phyloP scores from a whole-genome alignment of 2,329 filamentous ascomycete genomes.

The Trichoderma koningiopsis region DNA sequence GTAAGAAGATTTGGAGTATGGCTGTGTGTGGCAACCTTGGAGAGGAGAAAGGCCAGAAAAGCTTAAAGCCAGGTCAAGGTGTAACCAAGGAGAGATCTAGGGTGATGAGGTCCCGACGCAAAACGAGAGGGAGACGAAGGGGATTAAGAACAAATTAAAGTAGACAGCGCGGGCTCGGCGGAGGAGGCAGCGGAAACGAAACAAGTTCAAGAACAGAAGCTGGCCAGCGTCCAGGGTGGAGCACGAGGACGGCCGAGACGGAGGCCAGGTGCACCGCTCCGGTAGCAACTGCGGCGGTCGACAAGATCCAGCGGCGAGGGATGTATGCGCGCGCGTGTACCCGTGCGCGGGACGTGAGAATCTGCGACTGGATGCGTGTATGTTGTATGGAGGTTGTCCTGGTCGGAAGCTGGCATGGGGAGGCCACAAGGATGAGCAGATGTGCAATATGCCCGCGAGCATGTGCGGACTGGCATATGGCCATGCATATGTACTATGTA shows the following conservation, averaged over 20 bases:
- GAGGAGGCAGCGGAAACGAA: conserved; percentile 23
- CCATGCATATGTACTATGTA: conserved; percentile 15
- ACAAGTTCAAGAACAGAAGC: conserved; percentile 24
- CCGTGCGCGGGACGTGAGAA: conserved; percentile 24
- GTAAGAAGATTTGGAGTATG: conserved; percentile 16
- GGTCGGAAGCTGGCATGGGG: conserved; percentile 22
- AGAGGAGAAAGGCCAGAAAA: conserved; percentile 4
- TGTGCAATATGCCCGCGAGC: conserved; percentile 7
- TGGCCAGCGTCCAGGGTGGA: conserved; percentile 22
- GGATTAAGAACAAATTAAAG: conserved; percentile 27
- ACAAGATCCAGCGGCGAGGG: conserved; percentile 21
- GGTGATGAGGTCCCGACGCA: conserved; percentile 46
- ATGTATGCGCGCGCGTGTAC: conserved; percentile 23
- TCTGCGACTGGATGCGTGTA: conserved; percentile 10
- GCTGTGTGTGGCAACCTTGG: conserved; percentile 15
- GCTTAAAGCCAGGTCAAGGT: background rate
- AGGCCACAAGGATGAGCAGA: conserved; percentile 9
- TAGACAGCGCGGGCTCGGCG: conserved; percentile 13
- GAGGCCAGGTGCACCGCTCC: conserved; percentile 25
- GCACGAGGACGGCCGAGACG: conserved; percentile 24
- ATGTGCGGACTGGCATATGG: conserved; percentile 11
- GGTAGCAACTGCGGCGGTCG: conserved; percentile 21
- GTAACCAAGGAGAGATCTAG: conserved; percentile 22
- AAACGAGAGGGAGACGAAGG: conserved; percentile 37
- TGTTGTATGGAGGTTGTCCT: conserved; percentile 16